phyloP scores from a whole-genome alignment of 305 asterid genomes.

The Coffea humblotiana region DNA sequence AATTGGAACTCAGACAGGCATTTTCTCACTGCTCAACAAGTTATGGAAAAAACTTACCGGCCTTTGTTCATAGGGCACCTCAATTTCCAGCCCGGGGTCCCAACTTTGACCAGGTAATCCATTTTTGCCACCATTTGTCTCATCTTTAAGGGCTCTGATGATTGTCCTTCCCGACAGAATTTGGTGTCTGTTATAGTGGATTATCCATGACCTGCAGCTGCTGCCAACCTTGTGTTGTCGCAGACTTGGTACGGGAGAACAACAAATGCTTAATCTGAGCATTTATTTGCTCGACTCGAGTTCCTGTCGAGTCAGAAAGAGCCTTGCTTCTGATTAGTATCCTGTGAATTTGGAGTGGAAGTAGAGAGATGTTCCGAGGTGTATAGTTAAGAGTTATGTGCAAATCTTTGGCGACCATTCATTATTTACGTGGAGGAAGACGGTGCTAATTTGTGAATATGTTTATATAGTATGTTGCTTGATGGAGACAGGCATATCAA shows the following conservation, averaged over 20 bases:
- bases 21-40: background rate
- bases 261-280: slow-evolving; percentile 34
- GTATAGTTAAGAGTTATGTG: too few relatives aligned
- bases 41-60: slow-evolving; percentile 51
- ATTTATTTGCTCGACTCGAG: slow-evolving; percentile 14
- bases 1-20: background rate
- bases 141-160: slow-evolving; percentile 67
- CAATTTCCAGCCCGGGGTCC: slow-evolving; percentile 87
- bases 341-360: slow-evolving; percentile 9
- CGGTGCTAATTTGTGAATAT: slow-evolving; percentile 2
- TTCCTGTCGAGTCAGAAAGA: background rate
- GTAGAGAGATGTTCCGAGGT: background rate
- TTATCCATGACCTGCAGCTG: slow-evolving; percentile 30
- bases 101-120: slow-evolving; percentile 74
- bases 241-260: slow-evolving; percentile 28
- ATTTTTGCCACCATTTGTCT: slow-evolving; percentile 54
- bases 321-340: background rate
- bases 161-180: slow-evolving; percentile 20
- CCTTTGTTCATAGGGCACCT: slow-evolving; percentile 90
- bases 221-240: slow-evolving; percentile 18
- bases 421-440: slow-evolving; percentile 43
- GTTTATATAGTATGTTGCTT: background rate
- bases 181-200: slow-evolving; percentile 18
- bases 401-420: slow-evolving; percentile 20
- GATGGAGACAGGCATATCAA: background rate